Conservation (phyloP, 2,329 filamentous ascomycete genomes). For the Penicillium sp. region DNA sequence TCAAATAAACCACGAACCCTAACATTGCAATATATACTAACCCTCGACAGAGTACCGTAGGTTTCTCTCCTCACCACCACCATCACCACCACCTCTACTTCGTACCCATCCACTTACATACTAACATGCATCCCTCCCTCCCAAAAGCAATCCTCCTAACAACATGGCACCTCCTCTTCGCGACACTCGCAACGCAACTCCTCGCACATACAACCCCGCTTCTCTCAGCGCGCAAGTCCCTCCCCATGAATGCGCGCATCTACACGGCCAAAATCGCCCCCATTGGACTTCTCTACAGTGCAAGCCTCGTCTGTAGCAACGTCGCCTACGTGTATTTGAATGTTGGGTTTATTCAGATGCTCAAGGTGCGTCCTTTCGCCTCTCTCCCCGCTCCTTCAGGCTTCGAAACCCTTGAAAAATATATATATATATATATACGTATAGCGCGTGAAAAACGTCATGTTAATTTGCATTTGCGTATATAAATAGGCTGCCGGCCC, state of each 20-base stretch:
- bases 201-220: slow-evolving; percentile 84
- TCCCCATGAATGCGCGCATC: slow-evolving; percentile 90
- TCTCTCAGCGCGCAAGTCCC: slow-evolving; percentile 86
- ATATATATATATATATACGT: too few species aligned
- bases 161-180: slow-evolving; percentile 90
- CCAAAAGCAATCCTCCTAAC: slow-evolving; percentile 67
- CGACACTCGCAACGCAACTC: slow-evolving; percentile 88
- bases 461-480: too few species aligned
- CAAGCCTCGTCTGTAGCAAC: slow-evolving; percentile 94
- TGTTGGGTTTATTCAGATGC: slow-evolving; percentile 97
- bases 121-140: too few species aligned
- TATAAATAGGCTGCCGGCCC: slow-evolving; percentile 79
- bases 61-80: neutral
- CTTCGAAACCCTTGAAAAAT: neutral
- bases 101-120: neutral
- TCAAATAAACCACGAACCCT: neutral
- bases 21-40: slow-evolving; percentile 1
- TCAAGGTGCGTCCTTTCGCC: slow-evolving; percentile 67
- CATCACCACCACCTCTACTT: neutral
- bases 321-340: slow-evolving; percentile 91
- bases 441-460: too few species aligned
- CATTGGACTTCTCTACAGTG: slow-evolving; percentile 91
- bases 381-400: neutral
- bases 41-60: slow-evolving; percentile 23
- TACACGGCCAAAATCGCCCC: slow-evolving; percentile 91